These are phyloP conservation scores for Citropsis articulata DNA, from an alignment of 345 rosid species.

Conservation along the genomic window DNA sequence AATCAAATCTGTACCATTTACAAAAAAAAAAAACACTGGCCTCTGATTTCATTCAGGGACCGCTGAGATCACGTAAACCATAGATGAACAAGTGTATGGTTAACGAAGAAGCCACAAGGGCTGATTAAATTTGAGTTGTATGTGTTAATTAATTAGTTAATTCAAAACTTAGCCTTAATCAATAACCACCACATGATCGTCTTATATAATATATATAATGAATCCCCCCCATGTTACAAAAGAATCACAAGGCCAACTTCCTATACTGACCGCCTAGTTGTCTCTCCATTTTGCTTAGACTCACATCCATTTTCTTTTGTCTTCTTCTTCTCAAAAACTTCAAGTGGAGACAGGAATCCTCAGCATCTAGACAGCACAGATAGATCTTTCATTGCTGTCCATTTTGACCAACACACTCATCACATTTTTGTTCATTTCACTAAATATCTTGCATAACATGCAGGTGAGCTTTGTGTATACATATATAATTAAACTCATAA, in stretches of 20 bases:
- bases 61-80: neutral
- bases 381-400: constrained; percentile 46
- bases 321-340: constrained; percentile 41
- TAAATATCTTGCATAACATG: constrained; percentile 40
- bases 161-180: neutral
- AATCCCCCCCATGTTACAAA: constrained; percentile 31
- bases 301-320: constrained; percentile 40
- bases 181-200: constrained; percentile 44
- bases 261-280: constrained; percentile 39
- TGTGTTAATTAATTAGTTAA: constrained; percentile 8
- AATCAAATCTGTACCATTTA: neutral
- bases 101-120: constrained; percentile 29
- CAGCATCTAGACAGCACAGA: constrained; percentile 46
- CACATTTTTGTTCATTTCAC: neutral
- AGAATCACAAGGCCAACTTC: constrained; percentile 40
- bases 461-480: constrained; percentile 45
- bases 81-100: constrained; percentile 34
- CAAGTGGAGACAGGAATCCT: constrained; percentile 39
- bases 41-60: neutral
- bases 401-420: constrained; percentile 42
- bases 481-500: no score
- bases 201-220: constrained; percentile 11
- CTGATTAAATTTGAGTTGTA: constrained; percentile 2
- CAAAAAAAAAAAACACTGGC: neutral
- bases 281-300: constrained; percentile 35